These are phyloP conservation scores for Sarocladiaceae sp. DNA, from an alignment of 2,329 filamentous ascomycete species.

Conservation along the genomic window DNA sequence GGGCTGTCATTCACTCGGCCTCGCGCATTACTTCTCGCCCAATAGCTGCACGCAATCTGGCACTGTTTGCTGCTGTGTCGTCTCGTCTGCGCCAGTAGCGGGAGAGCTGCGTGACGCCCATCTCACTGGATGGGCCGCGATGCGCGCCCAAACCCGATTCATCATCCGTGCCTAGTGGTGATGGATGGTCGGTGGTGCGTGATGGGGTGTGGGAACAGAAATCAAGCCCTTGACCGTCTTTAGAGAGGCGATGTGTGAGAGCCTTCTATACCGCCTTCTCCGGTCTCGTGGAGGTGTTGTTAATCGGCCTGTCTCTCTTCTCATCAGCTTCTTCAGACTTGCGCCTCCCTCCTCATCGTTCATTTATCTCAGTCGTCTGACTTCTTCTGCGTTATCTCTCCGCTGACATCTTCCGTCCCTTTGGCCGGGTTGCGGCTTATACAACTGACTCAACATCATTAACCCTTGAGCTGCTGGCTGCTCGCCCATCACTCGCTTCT, in stretches of 20 bases:
- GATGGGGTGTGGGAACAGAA: too few species aligned
- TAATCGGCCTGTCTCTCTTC: slow-evolving; percentile 8
- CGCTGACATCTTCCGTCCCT: neutral
- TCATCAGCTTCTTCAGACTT: slow-evolving; percentile 7
- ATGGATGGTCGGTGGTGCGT: too few species aligned
- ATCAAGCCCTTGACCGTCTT: neutral
- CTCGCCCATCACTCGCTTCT: too few species aligned
- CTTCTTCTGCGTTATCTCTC: neutral
- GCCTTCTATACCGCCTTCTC: too few species aligned
- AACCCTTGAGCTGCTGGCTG: too few species aligned
- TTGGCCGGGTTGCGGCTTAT: too few species aligned
- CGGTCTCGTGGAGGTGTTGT: neutral
- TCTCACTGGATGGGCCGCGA: too few species aligned
- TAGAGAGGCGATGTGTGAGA: neutral
- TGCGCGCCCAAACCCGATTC: too few species aligned
- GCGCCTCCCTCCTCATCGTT: neutral
- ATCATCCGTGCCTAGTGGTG: too few species aligned
- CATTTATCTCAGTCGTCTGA: slow-evolving; percentile 6
- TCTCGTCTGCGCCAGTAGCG: neutral
- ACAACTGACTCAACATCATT: too few species aligned
- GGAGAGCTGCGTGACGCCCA: slow-evolving; percentile 8
- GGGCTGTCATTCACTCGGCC: slow-evolving; percentile 7
- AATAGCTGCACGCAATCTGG: neutral
- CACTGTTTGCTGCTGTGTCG: neutral
- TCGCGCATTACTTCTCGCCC: neutral